Evolutionary conservation across 1,284 basidiomycete species (phyloP), one percentile per base, ranked within the genome.

Genomic region (Mycocalia duriaeana): DNA sequence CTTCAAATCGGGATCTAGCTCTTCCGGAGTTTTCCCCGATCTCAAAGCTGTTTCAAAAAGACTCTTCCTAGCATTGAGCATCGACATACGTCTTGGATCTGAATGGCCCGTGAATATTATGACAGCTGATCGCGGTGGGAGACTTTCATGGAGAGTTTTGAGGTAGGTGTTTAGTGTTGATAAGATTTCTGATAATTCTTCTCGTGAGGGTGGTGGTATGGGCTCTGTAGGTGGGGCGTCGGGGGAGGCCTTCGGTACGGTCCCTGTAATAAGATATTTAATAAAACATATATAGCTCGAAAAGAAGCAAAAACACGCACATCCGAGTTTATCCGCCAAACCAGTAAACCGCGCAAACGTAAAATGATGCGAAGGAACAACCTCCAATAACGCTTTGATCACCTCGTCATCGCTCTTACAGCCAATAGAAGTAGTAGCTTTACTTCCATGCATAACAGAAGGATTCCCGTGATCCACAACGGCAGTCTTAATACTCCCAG

Each of bases 381-480:
- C 72, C 31, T 81, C 73, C 38, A 85, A 47, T 31, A 94, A 56
- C 1, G 79, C 82, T 16, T 84, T 72, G 20, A 91, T 60, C 1
- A 91, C 76, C 58, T 94, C 89, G 4, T 79, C 80, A 60, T 96
- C 93, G 25, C 61, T 78, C 51, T 74, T 75, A 59, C 91, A 94
- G 13, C 77, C 76, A 14, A 91, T 68, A 14, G 80, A 76, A 2
- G 85, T 88, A 13, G 75, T 85, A 4, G 90, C 90, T 62, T 90
- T 92, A 37, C 80, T 72, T 4, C 89, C 90, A 58, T 91, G 86
- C 83, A 90, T 90, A 24, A 80, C 76, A 2, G 72, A 68, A 0
- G 91, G 86, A 59, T 90, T 89, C 11, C 91, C 89, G 57, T 90
- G 85, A 60, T 95, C 92, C 25, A 92, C 83, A 1, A 93, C 84